A percentile compares a stretch with the other conserved stretches of the same genome.
These are phyloP conservation scores for Moesziomyces sp. DNA, from an alignment of 1,284 basidiomycete species.

Conservation along the genomic window DNA sequence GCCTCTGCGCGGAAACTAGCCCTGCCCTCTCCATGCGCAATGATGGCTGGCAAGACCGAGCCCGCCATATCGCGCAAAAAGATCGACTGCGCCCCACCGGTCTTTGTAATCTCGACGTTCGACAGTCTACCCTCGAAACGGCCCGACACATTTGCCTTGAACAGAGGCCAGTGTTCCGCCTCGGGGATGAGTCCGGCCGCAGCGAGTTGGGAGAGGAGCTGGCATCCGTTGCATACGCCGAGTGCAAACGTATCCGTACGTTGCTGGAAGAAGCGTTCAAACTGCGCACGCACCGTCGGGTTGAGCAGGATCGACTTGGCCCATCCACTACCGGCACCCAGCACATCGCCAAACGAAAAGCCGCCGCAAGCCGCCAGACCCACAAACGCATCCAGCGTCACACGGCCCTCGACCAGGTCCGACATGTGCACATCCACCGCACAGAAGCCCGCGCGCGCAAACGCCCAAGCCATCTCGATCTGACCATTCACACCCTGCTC, in stretches of 20 bases:
- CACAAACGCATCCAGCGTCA: conserved; percentile 78
- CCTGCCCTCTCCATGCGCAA: conserved; percentile 96
- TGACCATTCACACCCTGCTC: conserved; percentile 99
- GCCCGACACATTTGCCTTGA: conserved; percentile 88
- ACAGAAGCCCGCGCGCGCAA: conserved; percentile 90
- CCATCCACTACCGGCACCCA: conserved; percentile 98
- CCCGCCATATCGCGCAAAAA: conserved; percentile 90
- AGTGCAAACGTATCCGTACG: conserved; percentile 84
- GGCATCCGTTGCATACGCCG: conserved; percentile 98
- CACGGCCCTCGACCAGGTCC: conserved; percentile 82
- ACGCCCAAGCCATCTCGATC: conserved; percentile 98
- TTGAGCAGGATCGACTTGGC: conserved; percentile 91
- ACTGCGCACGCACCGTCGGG: conserved; percentile 78
- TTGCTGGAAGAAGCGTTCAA: conserved; percentile 80
- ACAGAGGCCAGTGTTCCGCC: conserved; percentile 84
- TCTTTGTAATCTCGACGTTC: conserved; percentile 79
- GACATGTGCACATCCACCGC: conserved; percentile 98
- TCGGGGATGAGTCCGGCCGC: conserved; percentile 79
- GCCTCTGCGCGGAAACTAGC: conserved; percentile 73
- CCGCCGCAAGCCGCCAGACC: conserved; percentile 96
- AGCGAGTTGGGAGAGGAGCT: conserved; percentile 90
- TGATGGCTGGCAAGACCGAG: conserved; percentile 86
- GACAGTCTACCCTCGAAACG: conserved; percentile 89
- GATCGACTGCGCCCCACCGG: conserved; percentile 72
- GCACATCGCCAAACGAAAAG: conserved; percentile 98